Conservation (phyloP, 1,139 yeast genomes). For the Yamadazyma dushanensis region DNA sequence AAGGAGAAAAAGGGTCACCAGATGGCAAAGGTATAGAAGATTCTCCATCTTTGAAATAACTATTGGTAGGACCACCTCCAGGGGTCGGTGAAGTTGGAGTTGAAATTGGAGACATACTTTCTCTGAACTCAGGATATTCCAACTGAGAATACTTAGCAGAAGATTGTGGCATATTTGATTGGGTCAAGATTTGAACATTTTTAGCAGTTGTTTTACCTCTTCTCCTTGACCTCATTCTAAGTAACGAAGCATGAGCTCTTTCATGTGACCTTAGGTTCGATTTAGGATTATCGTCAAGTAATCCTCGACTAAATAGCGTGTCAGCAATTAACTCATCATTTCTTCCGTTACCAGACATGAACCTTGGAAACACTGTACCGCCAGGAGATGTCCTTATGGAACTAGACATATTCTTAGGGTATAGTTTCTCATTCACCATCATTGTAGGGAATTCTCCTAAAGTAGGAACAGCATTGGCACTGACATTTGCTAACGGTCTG, state of each 20-base stretch:
- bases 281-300: slow-evolving; percentile 31
- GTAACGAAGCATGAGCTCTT: slow-evolving; percentile 66
- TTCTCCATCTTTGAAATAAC: slow-evolving; percentile 8
- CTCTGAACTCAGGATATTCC: slow-evolving; percentile 14
- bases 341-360: slow-evolving; percentile 8
- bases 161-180: slow-evolving; percentile 7
- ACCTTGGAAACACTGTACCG: slow-evolving; percentile 11
- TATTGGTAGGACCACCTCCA: slow-evolving; percentile 9
- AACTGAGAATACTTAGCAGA: slow-evolving; percentile 24
- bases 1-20: slow-evolving; percentile 6
- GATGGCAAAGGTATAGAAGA: neutral
- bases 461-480: slow-evolving; percentile 37
- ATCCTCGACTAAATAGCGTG: slow-evolving; percentile 1
- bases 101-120: slow-evolving; percentile 19
- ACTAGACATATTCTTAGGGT: slow-evolving; percentile 16
- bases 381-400: slow-evolving; percentile 9
- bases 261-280: slow-evolving; percentile 49
- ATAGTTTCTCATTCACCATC: slow-evolving; percentile 28
- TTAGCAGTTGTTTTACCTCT: slow-evolving; percentile 47
- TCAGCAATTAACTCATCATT: slow-evolving; percentile 5
- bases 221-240: slow-evolving; percentile 61
- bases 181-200: slow-evolving; percentile 30
- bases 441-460: slow-evolving; percentile 47
- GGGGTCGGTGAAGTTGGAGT: slow-evolving; percentile 19
- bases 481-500: slow-evolving; percentile 17